phyloP scores from a whole-genome alignment of 257 asterid genomes.

The Nicotiana paniculata region DNA sequence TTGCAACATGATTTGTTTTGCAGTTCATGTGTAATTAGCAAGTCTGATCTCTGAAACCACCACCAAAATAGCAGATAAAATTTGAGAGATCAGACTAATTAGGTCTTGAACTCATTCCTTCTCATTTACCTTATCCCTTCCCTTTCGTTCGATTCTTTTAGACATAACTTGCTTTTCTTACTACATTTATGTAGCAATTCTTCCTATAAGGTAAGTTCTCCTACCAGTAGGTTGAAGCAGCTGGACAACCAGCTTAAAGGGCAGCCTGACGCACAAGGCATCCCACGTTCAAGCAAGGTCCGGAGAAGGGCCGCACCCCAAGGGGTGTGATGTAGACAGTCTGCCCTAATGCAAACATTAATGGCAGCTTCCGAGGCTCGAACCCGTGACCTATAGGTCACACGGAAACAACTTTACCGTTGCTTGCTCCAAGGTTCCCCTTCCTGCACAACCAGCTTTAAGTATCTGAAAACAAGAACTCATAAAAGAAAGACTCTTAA shows the following conservation, averaged over 20 bases:
- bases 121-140: background rate
- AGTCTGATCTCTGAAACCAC: too few relatives aligned
- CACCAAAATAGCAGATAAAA: too few relatives aligned
- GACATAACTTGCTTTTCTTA: background rate
- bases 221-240: background rate
- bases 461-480: background rate
- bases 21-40: background rate
- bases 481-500: background rate
- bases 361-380: too few relatives aligned
- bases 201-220: background rate
- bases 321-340: too few relatives aligned
- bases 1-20: background rate
- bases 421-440: too few relatives aligned
- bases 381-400: too few relatives aligned
- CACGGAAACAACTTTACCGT: too few relatives aligned
- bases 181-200: background rate
- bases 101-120: background rate
- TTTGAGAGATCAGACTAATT: background rate
- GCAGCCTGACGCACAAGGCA: too few relatives aligned
- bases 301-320: too few relatives aligned
- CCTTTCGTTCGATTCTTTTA: background rate
- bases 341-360: too few relatives aligned
- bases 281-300: too few relatives aligned
- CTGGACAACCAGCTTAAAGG: background rate
- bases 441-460: background rate